Percentiles rank a stretch among this genome's conserved stretches.
Conservation (phyloP, 306 rosid species). For the Medicago arabica region DNA sequence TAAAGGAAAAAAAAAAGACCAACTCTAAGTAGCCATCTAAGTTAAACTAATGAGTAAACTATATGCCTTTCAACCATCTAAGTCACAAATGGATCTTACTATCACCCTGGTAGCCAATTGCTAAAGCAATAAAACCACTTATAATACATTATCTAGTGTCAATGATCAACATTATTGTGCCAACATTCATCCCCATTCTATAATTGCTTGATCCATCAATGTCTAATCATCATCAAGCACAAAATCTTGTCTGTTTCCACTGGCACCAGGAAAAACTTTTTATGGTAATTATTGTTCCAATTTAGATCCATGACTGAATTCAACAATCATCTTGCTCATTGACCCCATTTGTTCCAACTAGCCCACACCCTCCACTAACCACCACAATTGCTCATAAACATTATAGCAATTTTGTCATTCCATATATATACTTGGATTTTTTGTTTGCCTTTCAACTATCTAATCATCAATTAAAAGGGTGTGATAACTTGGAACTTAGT, state of each 20-base stretch:
- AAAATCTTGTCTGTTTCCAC: conserved; percentile 23
- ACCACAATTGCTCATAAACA: not conserved
- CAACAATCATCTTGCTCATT: conserved; percentile 13
- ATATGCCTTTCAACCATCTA: too few relatives aligned
- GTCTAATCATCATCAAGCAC: conserved; percentile 24
- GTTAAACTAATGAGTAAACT: too few relatives aligned
- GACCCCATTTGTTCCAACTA: conserved; percentile 20
- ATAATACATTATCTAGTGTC: not conserved
- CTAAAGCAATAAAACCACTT: not conserved
- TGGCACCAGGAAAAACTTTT: not conserved
- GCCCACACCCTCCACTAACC: not conserved
- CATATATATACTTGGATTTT: too few relatives aligned
- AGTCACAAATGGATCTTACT: too few relatives aligned
- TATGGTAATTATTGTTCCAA: not conserved
- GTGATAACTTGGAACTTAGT: too few relatives aligned
- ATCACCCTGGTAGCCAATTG: not conserved
- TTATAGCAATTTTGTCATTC: not conserved
- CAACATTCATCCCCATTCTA: conserved; percentile 3
- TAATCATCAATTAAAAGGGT: too few relatives aligned
- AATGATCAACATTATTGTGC: not conserved
- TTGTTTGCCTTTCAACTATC: too few relatives aligned
- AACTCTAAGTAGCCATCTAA: too few relatives aligned
- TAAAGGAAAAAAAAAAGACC: too few relatives aligned
- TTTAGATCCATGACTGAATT: conserved; percentile 7
- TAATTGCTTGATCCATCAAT: conserved; percentile 3